phyloP scores from a whole-genome alignment of 768 basidiomycete species.

The Kwoniella sp. region DNA sequence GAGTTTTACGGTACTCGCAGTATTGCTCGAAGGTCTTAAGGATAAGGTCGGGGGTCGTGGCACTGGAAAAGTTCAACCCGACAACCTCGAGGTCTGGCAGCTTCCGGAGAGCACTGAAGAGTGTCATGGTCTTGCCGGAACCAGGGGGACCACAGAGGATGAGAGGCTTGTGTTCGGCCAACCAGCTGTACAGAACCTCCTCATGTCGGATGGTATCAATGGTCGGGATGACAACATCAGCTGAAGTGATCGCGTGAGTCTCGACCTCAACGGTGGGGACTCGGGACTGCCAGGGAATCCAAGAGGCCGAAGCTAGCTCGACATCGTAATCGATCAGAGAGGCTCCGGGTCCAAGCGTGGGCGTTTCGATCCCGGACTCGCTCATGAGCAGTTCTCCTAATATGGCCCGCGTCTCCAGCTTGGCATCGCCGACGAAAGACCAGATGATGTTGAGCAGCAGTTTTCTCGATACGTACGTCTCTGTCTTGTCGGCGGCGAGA shows the following conservation, averaged over 20 bases:
- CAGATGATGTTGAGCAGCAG: conserved; percentile 88
- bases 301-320: conserved; percentile 75
- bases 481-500: conserved; percentile 71
- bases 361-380: conserved; percentile 85
- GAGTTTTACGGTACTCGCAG: conserved; percentile 97
- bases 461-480: conserved; percentile 85
- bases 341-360: conserved; percentile 62
- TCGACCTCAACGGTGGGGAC: conserved; percentile 97
- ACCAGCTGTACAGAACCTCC: conserved; percentile 96
- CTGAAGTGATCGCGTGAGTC: conserved; percentile 87
- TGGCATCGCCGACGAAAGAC: conserved; percentile 98
- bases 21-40: conserved; percentile 99
- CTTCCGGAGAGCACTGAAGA: conserved; percentile 95
- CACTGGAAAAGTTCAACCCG: conserved; percentile 97
- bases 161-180: conserved; percentile 95
- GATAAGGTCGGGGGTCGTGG: conserved; percentile 94
- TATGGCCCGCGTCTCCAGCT: conserved; percentile 76
- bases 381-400: conserved; percentile 82
- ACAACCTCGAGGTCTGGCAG: conserved; percentile 98
- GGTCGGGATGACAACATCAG: conserved; percentile 95
- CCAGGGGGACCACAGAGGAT: conserved; percentile 99
- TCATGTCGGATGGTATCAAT: conserved; percentile 98
- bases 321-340: conserved; percentile 96
- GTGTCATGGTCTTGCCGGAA: conserved; percentile 98
- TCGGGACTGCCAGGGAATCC: conserved; percentile 84